Conservation (phyloP, 768 basidiomycete genomes). For the Suillus subalutaceus region DNA sequence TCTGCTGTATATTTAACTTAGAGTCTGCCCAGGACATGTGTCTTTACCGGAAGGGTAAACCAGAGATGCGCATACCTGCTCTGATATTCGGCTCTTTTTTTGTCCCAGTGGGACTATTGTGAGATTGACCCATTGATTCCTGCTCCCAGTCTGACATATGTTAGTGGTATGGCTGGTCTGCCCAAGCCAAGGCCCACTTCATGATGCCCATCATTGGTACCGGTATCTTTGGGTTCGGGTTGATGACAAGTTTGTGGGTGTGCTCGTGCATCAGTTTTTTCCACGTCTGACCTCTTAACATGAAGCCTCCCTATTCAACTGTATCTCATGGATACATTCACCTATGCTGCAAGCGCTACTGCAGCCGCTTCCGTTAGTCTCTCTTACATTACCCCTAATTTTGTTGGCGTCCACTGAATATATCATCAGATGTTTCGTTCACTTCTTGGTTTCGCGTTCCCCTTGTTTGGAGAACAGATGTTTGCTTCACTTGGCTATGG, state of each 20-base stretch:
- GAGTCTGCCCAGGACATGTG: background rate
- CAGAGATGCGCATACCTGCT: conserved; percentile 77
- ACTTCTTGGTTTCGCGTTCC: conserved; percentile 65
- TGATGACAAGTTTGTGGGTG: conserved; percentile 64
- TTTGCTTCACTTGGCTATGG: conserved; percentile 62
- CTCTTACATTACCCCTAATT: background rate
- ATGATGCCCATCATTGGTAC: conserved; percentile 75
- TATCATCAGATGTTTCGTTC: conserved; percentile 56
- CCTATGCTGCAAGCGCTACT: conserved; percentile 66
- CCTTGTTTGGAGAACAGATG: conserved; percentile 70
- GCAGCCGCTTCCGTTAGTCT: conserved; percentile 60
- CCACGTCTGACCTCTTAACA: conserved; percentile 10
- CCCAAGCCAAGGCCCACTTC: conserved; percentile 66
- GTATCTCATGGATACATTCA: conserved; percentile 73
- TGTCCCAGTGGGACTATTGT: conserved; percentile 74
- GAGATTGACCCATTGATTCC: conserved; percentile 27
- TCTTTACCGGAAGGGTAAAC: conserved; percentile 52
- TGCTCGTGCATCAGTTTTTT: background rate
- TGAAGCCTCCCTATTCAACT: conserved; percentile 66
- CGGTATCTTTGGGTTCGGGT: conserved; percentile 59
- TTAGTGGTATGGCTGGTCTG: conserved; percentile 86
- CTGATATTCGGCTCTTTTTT: conserved; percentile 72
- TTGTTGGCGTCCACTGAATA: conserved; percentile 1
- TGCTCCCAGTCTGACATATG: conserved; percentile 9
- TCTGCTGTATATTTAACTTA: background rate